Evolutionary conservation across 2,329 filamentous ascomycete species (phyloP).

Genomic region (Leptodontidium sp.): DNA sequence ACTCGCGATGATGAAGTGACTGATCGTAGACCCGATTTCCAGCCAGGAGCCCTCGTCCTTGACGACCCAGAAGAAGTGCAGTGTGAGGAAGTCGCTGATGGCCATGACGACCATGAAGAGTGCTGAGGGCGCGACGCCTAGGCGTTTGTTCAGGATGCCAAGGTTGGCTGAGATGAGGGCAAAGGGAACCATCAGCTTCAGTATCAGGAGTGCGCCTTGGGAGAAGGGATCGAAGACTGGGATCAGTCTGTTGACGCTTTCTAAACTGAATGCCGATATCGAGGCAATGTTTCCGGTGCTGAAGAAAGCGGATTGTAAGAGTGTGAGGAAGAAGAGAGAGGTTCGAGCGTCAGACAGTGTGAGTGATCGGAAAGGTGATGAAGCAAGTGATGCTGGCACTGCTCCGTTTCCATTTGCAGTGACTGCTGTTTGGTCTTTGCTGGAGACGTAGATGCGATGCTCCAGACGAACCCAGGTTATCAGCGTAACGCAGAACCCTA

Average conservation of each 20-base stretch:
- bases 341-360: conserved; percentile 85
- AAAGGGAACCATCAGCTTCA: conserved; percentile 95
- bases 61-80: conserved; percentile 98
- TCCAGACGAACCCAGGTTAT: conserved; percentile 94
- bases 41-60: conserved; percentile 97
- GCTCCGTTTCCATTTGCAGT: conserved; percentile 34
- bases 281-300: conserved; percentile 96
- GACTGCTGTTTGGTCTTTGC: not conserved
- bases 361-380: conserved; percentile 64
- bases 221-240: conserved; percentile 94
- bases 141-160: conserved; percentile 85
- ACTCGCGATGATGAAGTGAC: conserved; percentile 93
- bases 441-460: conserved; percentile 70
- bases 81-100: conserved; percentile 86
- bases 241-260: conserved; percentile 85
- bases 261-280: conserved; percentile 90
- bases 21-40: conserved; percentile 97
- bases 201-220: conserved; percentile 83
- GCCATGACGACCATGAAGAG: conserved; percentile 96
- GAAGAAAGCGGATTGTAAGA: conserved; percentile 96
- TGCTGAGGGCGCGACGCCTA: conserved; percentile 86
- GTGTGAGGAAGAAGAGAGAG: conserved; percentile 92
- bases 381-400: conserved; percentile 40
- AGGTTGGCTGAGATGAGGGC: conserved; percentile 90
- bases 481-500: conserved; percentile 83